Evolutionary conservation across 208 protist genomes (phyloP).

Genomic region (Trypanosoma platydactyli): DNA sequence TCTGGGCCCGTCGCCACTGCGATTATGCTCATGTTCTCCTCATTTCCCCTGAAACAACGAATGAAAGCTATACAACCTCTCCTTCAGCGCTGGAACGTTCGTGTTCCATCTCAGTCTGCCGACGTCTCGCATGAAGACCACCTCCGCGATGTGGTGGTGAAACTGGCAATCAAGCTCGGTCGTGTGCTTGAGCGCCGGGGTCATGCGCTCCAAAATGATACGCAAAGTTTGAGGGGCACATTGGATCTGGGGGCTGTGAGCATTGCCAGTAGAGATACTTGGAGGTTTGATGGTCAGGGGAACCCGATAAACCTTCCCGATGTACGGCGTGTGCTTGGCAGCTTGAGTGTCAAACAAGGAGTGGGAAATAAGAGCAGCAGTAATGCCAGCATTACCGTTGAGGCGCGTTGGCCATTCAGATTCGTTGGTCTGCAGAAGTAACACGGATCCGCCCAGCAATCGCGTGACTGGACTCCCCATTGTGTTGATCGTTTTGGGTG

Average conservation of each 20-base stretch:
- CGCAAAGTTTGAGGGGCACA: neutral
- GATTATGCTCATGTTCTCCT: slow-evolving; percentile 39
- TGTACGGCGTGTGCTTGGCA: no score
- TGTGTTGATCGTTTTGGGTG: no score
- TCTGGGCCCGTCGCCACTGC: slow-evolving; percentile 27
- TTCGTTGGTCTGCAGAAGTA: no score
- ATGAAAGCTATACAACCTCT: slow-evolving; percentile 42
- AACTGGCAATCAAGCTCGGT: slow-evolving; percentile 29
- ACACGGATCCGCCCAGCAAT: no score
- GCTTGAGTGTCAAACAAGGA: no score
- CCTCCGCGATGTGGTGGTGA: slow-evolving; percentile 33
- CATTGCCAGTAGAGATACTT: neutral
- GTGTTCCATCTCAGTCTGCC: slow-evolving; percentile 9
- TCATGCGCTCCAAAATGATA: neutral
- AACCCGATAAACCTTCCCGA: neutral
- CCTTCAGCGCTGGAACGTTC: slow-evolving; percentile 36
- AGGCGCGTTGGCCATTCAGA: no score
- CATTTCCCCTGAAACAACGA: slow-evolving; percentile 36
- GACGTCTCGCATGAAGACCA: slow-evolving; percentile 33
- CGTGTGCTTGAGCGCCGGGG: neutral
- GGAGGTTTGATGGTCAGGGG: neutral
- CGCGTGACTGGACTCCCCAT: no score
- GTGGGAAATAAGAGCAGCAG: no score
- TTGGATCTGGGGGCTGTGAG: neutral
- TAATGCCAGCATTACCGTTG: no score